phyloP scores from a whole-genome alignment of 129 eudicot genomes.

The Apium graveolens region DNA sequence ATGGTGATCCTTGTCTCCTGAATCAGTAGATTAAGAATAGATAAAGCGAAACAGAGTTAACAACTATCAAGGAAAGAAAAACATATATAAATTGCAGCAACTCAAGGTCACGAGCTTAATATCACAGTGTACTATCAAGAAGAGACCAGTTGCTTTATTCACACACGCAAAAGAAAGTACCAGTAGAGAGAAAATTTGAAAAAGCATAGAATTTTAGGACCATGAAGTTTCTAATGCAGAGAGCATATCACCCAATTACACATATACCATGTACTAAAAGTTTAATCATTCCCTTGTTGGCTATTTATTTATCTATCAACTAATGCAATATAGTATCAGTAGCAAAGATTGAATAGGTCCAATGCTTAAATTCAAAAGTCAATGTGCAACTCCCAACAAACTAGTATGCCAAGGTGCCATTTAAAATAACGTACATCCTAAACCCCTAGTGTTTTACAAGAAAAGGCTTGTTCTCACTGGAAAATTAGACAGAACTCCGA shows the following conservation, averaged over 20 bases:
- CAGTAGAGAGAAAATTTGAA: neutral
- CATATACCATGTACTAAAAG: neutral
- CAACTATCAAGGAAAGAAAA: neutral
- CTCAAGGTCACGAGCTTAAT: neutral
- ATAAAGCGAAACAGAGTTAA: neutral
- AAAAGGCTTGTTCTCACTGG: neutral
- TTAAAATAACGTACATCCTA: neutral
- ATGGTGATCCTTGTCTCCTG: slow-evolving; percentile 24
- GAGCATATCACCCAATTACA: neutral
- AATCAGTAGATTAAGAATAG: slow-evolving; percentile 5
- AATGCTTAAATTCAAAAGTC: neutral
- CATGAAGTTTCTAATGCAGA: neutral
- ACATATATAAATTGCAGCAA: neutral
- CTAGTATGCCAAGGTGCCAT: neutral
- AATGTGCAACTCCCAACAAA: neutral
- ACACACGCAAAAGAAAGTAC: neutral
- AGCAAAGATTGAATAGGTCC: neutral
- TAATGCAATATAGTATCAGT: neutral
- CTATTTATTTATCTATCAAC: neutral
- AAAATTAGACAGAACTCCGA: neutral
- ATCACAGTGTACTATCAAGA: neutral
- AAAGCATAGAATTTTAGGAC: neutral
- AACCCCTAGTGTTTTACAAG: neutral
- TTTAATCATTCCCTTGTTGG: neutral
- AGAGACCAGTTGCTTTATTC: neutral